Evolutionary conservation across 1,284 basidiomycete genomes (phyloP).

Genomic region (Hemileccinum hortonii): DNA sequence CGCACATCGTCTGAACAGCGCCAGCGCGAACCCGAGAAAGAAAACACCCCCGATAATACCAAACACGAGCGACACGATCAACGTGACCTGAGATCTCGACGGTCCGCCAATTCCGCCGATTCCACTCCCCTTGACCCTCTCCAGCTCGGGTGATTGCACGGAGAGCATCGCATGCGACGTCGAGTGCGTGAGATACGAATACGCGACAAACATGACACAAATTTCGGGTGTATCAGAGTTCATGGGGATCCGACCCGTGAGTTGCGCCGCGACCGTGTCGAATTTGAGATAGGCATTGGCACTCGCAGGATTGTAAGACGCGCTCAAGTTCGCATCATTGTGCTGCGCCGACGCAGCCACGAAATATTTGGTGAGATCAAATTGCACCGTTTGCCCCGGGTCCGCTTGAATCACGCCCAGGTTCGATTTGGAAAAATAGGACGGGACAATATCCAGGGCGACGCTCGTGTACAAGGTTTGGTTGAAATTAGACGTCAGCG

Average conservation of each 20-base stretch:
- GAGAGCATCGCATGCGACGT: constrained; percentile 65
- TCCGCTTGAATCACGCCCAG: constrained; percentile 56
- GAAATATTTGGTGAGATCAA: constrained; percentile 53
- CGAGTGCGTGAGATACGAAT: constrained; percentile 64
- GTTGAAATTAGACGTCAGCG: constrained; percentile 61
- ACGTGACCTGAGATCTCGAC: constrained; percentile 48
- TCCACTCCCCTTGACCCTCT: constrained; percentile 26
- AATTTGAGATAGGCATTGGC: constrained; percentile 50
- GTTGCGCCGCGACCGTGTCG: constrained; percentile 41
- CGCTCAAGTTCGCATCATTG: constrained; percentile 50
- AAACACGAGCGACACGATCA: constrained; percentile 63
- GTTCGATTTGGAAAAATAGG: constrained; percentile 61
- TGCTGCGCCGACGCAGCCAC: constrained; percentile 41
- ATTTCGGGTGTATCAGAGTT: constrained; percentile 40
- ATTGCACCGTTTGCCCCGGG: constrained; percentile 46
- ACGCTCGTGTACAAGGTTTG: constrained; percentile 66
- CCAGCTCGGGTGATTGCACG: constrained; percentile 47
- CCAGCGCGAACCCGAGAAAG: constrained; percentile 53
- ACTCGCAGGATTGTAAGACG: constrained; percentile 49
- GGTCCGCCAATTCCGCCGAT: constrained; percentile 35
- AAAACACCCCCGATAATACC: constrained; percentile 61
- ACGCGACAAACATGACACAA: constrained; percentile 60
- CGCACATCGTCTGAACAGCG: constrained; percentile 53
- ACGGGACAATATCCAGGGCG: constrained; percentile 61
- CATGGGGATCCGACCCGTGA: constrained; percentile 56